Evolutionary conservation across 495 filamentous ascomycete species (phyloP), one percentile per base, ranked within the genome.

Genomic region (Mytilinidion resinicola): DNA sequence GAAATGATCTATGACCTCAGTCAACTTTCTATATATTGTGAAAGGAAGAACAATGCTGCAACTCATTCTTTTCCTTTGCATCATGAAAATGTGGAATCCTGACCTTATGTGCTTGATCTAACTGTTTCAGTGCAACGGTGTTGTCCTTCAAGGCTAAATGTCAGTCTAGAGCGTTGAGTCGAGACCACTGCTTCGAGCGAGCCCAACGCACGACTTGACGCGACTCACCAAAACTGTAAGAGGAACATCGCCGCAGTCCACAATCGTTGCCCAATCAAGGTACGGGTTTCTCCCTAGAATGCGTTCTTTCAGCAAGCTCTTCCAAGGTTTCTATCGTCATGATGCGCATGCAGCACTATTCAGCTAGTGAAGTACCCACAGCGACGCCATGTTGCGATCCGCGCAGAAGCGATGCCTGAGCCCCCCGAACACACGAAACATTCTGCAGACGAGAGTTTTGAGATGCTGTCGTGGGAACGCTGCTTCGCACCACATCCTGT

Each of bases 201-300:
- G 9, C 1, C 30, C 30, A 34, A 9, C 7, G 10, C 14, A 14
- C 9, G 48, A 9, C 15, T 6, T 30, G 25, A 53, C 11, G 3
- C 46, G 33, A 48, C 58, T 50, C 47, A 72, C 69, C 30, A 80
- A 50, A 60, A 76, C 74, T 1, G 78, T 80, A 51, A 81, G 56
- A 1, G 77, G 77, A 5, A 74, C 76, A 68, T 81, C 76, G 8
- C 77, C 78, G 56, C 78, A 81, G 56, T 81, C 78, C 10, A 80
- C 69, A 4, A 80, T 67, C 49, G 71, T 74, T 0, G 75, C 76
- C 75, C 78, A 80, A 59, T 72, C 70, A 14, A 65, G 48, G 50
- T 75, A 78, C 21, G 65, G 53, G 53, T 81, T 78, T 50, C 73
- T 60, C 3, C 73, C 75, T 67, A 51, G 41, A 41, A 33, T 41